Conservation (phyloP, 139 green algal species). For the Closterium sp. region DNA sequence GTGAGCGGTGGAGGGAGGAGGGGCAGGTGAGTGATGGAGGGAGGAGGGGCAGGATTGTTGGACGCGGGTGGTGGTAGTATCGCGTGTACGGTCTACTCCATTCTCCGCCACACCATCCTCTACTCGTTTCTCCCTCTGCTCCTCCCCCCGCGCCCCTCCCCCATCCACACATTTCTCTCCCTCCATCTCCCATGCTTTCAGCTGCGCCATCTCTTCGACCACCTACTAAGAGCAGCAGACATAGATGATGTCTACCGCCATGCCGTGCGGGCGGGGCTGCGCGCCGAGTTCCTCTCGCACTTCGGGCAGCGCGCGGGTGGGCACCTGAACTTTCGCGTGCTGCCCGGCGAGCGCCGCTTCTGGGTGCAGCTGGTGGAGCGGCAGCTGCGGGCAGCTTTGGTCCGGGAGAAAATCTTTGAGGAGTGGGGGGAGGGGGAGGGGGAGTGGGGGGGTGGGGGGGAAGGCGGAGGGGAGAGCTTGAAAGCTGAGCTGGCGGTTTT, state of each 20-base stretch:
- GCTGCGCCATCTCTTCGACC: conserved; percentile 10
- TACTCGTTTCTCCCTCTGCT: neutral
- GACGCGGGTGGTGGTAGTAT: too few relatives aligned
- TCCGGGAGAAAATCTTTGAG: conserved; percentile 7
- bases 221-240: neutral
- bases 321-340: neutral
- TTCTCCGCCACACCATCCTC: too few relatives aligned
- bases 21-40: too few relatives aligned
- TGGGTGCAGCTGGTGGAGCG: conserved; percentile 40
- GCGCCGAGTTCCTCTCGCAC: conserved; percentile 18
- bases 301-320: conserved; percentile 13
- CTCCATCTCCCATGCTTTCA: neutral
- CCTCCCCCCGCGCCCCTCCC: neutral
- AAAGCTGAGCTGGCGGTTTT: conserved; percentile 32
- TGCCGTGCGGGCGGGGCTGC: neutral
- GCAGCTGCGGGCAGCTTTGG: conserved; percentile 11
- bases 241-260: conserved; percentile 3
- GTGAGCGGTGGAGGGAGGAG: too few relatives aligned
- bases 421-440: neutral
- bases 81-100: too few relatives aligned
- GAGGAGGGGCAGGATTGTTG: too few relatives aligned
- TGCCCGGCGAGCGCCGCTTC: conserved; percentile 10
- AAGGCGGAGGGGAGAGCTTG: neutral
- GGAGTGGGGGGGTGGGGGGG: neutral
- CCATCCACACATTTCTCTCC: neutral